Evolutionary conservation across 805 yeast genomes (phyloP), one percentile per base, ranked within the genome.

Genomic region (Schwanniomyces polymorphus): DNA sequence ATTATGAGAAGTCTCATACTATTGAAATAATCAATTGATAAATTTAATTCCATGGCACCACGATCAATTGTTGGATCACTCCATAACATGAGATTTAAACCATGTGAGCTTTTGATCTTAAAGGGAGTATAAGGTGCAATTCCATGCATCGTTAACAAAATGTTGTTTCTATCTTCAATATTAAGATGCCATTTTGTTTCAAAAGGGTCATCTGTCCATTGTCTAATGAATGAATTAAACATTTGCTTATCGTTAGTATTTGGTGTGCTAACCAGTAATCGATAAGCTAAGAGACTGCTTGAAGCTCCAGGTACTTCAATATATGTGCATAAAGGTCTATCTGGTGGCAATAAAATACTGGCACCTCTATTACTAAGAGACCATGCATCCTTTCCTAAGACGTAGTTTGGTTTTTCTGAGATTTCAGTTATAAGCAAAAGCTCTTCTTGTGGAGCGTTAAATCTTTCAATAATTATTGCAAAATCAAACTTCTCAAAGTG

Each of bases 151-250:
- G 72, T 64, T 26, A 67, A 38, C 17, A 48, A 50, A 7, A 67
- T 29, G 17, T 31, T 28, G 12, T 44, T 44, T 17, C 70, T 61
- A 4, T 69, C 61, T 6, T 69, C 61, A 0, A 84, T 49, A 46
- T 84, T 76, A 7, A 86, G 65, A 56, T 84, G 87, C 91, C 92
- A 91, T 65, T 89, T 90, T 0, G 89, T 77, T 61, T 91, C 97
- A 54, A 70, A 76, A 0, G 88, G 87, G 29, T 81, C 83, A 9
- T 72, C 68, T 4, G 81, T 70, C 68, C 79, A 78, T 63, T 91
- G 97, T 47, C 90, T 75, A 3, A 87, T 63, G 31, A 90, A 72
- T 0, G 96, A 88, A 17, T 79, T 64, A 56, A 85, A 86, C 7
- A 45, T n/a, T n/a, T n/a, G 44, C 17, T 39, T 34, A 10, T 44